Evolutionary conservation across 2,329 filamentous ascomycete species (phyloP).

Genomic region (Dactylellina cionopaga): DNA sequence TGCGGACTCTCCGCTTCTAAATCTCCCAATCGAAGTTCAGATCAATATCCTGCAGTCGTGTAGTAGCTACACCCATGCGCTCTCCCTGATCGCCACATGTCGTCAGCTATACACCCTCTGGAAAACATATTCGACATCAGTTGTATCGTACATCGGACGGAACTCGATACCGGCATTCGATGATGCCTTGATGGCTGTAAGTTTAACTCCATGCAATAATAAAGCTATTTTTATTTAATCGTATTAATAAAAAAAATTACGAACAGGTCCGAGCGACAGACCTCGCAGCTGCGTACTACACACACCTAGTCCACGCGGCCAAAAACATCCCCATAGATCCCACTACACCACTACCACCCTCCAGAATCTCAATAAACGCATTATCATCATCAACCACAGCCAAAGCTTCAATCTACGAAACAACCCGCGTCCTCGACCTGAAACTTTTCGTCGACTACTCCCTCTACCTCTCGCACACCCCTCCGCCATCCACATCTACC

Average conservation of each 20-base stretch:
- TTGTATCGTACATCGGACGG: slow-evolving; percentile 29
- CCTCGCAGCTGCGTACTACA: slow-evolving; percentile 25
- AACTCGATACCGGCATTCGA: slow-evolving; percentile 33
- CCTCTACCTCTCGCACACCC: slow-evolving; percentile 21
- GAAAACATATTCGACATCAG: slow-evolving; percentile 22
- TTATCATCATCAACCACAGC: slow-evolving; percentile 1
- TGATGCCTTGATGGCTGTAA: slow-evolving; percentile 35
- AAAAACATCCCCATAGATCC: slow-evolving; percentile 13
- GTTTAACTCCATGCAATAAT: neutral
- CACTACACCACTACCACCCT: slow-evolving; percentile 21
- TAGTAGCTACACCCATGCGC: slow-evolving; percentile 20
- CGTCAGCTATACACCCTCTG: slow-evolving; percentile 14
- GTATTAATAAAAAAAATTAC: neutral
- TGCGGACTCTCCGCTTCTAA: neutral
- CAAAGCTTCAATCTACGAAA: slow-evolving; percentile 25
- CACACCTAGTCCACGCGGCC: slow-evolving; percentile 13
- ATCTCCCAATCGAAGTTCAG: slow-evolving; percentile 16
- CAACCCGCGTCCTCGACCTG: slow-evolving; percentile 6
- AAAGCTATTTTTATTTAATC: neutral
- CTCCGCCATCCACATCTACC: neutral
- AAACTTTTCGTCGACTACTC: slow-evolving; percentile 37
- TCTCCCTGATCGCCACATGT: slow-evolving; percentile 18
- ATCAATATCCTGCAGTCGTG: slow-evolving; percentile 31
- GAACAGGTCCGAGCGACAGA: slow-evolving; percentile 32
- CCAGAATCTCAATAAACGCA: slow-evolving; percentile 14